Evolutionary conservation across 2,329 filamentous ascomycete genomes (phyloP).

Genomic region (Colletotrichum sp.): DNA sequence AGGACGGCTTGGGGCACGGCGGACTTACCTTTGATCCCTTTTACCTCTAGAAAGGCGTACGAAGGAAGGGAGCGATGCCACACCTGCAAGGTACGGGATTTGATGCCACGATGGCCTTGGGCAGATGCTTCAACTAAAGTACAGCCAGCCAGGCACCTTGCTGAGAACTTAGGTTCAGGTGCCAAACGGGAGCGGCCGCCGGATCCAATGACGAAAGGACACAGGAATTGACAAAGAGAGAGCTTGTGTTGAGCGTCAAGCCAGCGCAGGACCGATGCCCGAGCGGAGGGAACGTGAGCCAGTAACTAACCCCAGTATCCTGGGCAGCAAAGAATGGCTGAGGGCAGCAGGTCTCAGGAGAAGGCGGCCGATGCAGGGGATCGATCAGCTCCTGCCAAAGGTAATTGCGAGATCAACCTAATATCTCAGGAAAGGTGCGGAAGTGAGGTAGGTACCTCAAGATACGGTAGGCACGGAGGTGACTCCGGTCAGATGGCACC

Average conservation of each 20-base stretch:
- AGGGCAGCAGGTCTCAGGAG: not conserved
- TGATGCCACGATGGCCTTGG: not conserved
- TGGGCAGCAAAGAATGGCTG: not conserved
- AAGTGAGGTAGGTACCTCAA: not conserved
- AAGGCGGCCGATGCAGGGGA: not conserved
- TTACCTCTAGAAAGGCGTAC: slow-evolving; percentile 1
- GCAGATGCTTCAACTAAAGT: not conserved
- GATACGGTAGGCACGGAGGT: not conserved
- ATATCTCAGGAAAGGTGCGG: not conserved
- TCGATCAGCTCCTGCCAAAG: not conserved
- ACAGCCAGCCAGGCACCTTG: not conserved
- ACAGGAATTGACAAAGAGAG: not conserved
- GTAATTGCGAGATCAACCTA: not conserved
- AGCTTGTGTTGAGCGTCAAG: not conserved
- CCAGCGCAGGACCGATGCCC: not conserved
- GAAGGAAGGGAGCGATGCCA: not conserved
- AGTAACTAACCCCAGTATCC: not conserved
- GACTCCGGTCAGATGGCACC: not conserved
- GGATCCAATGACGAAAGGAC: not conserved
- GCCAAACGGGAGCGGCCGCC: not conserved
- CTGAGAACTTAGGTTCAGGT: not conserved
- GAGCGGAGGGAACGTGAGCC: slow-evolving; percentile 15
- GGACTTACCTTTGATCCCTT: not conserved
- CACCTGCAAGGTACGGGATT: not conserved
- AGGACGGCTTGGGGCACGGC: not conserved